Evolutionary conservation across 2,329 filamentous ascomycete genomes (phyloP).

Genomic region (Cercospora sp.): DNA sequence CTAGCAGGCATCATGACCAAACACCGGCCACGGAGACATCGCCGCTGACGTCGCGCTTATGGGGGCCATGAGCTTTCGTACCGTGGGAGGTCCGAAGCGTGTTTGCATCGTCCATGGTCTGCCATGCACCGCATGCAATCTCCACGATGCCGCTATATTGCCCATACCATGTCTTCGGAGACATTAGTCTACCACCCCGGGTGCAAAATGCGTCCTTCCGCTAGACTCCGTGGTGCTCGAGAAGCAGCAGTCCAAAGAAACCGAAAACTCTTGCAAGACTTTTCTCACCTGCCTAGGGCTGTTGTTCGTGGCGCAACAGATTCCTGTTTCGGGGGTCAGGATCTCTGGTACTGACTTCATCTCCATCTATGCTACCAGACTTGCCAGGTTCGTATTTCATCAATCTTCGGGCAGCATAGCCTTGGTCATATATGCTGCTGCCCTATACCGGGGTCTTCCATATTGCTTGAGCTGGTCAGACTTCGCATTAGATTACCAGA

Average conservation of each 20-base stretch:
- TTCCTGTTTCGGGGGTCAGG: neutral
- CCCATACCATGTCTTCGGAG: slow-evolving; percentile 9
- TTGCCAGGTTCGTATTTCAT: neutral
- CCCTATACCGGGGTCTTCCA: neutral
- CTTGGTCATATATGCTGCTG: neutral
- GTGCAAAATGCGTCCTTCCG: neutral
- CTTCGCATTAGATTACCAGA: slow-evolving; percentile 12
- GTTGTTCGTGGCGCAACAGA: neutral
- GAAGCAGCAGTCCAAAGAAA: neutral
- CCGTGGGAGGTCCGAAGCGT: neutral
- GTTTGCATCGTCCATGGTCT: slow-evolving; percentile 1
- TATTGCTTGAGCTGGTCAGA: slow-evolving; percentile 4
- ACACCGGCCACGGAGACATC: neutral
- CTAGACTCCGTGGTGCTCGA: neutral
- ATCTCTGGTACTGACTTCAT: neutral
- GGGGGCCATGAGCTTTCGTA: slow-evolving; percentile 9
- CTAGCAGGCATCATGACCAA: slow-evolving; percentile 11
- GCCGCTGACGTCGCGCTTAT: slow-evolving; percentile 6
- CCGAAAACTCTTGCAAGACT: neutral
- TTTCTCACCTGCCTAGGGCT: neutral
- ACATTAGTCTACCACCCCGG: slow-evolving; percentile 4
- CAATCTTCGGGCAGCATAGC: neutral
- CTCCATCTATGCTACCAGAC: slow-evolving; percentile 3
- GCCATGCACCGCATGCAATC: slow-evolving; percentile 3
- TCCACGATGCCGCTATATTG: slow-evolving; percentile 8